Conservation (phyloP, 1,284 basidiomycete genomes). For the Pterulicium gracile region DNA sequence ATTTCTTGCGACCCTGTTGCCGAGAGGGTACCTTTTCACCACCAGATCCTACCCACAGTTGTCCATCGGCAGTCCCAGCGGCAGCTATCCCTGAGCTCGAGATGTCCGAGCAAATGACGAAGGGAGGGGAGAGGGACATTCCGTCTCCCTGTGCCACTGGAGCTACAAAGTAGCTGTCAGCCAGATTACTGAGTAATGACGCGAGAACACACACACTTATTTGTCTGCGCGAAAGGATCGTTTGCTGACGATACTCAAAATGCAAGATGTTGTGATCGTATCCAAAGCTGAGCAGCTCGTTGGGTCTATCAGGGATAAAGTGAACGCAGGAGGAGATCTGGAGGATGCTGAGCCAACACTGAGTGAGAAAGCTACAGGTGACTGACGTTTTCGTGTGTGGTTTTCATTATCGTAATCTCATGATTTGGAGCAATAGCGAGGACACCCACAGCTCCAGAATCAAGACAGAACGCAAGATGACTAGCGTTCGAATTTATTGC, state of each 20-base stretch:
- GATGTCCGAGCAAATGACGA: slow-evolving; percentile 50
- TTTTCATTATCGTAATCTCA: slow-evolving; percentile 40
- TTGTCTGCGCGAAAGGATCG: slow-evolving; percentile 43
- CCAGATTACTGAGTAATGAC: slow-evolving; percentile 7
- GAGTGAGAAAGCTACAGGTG: slow-evolving; percentile 15
- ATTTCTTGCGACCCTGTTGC: slow-evolving; percentile 26
- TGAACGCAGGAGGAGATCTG: slow-evolving; percentile 60
- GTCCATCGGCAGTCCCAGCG: slow-evolving; percentile 67
- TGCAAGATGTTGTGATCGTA: slow-evolving; percentile 63
- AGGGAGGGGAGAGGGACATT: slow-evolving; percentile 59
- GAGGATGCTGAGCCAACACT: slow-evolving; percentile 7
- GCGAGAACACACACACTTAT: slow-evolving; percentile 32
- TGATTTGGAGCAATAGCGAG: slow-evolving; percentile 40
- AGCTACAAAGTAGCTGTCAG: slow-evolving; percentile 19
- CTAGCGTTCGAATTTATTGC: slow-evolving; percentile 41
- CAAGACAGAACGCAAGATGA: slow-evolving; percentile 56
- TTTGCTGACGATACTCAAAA: slow-evolving; percentile 51
- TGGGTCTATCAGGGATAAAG: slow-evolving; percentile 59
- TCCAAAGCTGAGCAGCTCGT: slow-evolving; percentile 65
- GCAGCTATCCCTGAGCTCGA: slow-evolving; percentile 47
- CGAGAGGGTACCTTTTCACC: slow-evolving; percentile 38
- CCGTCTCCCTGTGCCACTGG: slow-evolving; percentile 28
- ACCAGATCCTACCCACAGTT: slow-evolving; percentile 54
- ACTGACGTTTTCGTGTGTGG: slow-evolving; percentile 51
- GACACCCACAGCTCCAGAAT: slow-evolving; percentile 56